Percentiles rank a stretch among this genome's conserved stretches.
Evolutionary conservation across 2,329 filamentous ascomycete genomes (phyloP).

Genomic region (Fusarium incarnatum): DNA sequence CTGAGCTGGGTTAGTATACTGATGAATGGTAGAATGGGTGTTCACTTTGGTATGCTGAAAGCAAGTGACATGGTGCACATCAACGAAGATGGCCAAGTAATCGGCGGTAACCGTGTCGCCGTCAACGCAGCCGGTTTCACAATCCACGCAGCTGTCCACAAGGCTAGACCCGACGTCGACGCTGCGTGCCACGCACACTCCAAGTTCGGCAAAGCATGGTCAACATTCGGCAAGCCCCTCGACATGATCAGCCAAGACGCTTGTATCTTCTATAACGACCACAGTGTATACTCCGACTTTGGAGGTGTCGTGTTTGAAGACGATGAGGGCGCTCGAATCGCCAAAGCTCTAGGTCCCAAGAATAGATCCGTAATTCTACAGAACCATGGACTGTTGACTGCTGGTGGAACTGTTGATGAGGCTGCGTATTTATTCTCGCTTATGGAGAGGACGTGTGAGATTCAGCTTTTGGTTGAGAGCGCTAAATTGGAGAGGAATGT

Average conservation of each 20-base stretch:
- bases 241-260: conserved; percentile 73
- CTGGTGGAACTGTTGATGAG: conserved; percentile 73
- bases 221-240: conserved; percentile 65
- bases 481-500: conserved; percentile 43
- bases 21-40: conserved; percentile 54
- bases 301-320: conserved; percentile 71
- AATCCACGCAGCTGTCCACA: conserved; percentile 71
- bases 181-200: conserved; percentile 73
- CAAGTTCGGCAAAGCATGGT: conserved; percentile 70
- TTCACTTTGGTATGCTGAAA: conserved; percentile 71
- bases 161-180: conserved; percentile 68
- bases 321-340: conserved; percentile 70
- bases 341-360: conserved; percentile 64
- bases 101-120: conserved; percentile 66
- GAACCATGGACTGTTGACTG: conserved; percentile 74
- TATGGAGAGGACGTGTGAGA: conserved; percentile 51
- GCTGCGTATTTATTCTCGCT: conserved; percentile 69
- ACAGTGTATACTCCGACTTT: conserved; percentile 70
- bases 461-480: conserved; percentile 51
- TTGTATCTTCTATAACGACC: conserved; percentile 66
- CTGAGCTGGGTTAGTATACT: too few species aligned
- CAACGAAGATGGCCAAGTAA: conserved; percentile 67
- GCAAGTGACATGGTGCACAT: conserved; percentile 72
- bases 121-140: conserved; percentile 73
- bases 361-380: conserved; percentile 67